Evolutionary conservation across 1,139 yeast species (phyloP).

Genomic region (Pneumocystis wakefieldiae): DNA sequence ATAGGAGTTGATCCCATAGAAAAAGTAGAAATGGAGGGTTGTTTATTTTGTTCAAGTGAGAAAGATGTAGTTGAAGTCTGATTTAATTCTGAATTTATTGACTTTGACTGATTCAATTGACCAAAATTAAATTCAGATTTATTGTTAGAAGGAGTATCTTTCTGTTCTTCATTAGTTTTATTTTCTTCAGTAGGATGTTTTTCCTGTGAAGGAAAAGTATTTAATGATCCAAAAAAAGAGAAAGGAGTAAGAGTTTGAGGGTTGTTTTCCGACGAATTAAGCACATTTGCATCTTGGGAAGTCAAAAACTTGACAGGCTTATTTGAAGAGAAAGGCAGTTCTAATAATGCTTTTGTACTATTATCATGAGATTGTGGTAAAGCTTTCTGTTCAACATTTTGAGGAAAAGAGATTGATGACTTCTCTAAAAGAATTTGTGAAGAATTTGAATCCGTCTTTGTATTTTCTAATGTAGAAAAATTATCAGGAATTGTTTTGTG

Average conservation of each 20-base stretch:
- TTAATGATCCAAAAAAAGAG: not conserved
- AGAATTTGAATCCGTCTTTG: not conserved
- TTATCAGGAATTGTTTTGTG: not conserved
- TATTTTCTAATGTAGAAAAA: not conserved
- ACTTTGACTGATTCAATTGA: not conserved
- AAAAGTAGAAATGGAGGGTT: not conserved
- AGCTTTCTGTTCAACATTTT: not conserved
- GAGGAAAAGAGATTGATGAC: not conserved
- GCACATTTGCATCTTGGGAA: not conserved
- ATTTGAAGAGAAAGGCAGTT: not conserved
- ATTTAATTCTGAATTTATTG: not conserved
- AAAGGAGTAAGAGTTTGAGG: not conserved
- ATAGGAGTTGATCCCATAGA: not conserved
- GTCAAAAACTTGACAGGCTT: not conserved
- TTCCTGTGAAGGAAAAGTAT: not conserved
- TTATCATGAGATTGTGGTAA: not conserved
- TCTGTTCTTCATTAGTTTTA: not conserved
- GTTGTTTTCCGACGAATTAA: not conserved
- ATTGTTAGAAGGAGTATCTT: not conserved
- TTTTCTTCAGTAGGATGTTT: not conserved
- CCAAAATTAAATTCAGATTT: not conserved
- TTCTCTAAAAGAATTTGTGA: not conserved
- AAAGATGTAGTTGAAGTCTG: not conserved
- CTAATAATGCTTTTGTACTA: not conserved
- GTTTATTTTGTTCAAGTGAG: not conserved